Evolutionary conservation across 805 yeast genomes (phyloP).

Genomic region (Metschnikowia gelsemii): DNA sequence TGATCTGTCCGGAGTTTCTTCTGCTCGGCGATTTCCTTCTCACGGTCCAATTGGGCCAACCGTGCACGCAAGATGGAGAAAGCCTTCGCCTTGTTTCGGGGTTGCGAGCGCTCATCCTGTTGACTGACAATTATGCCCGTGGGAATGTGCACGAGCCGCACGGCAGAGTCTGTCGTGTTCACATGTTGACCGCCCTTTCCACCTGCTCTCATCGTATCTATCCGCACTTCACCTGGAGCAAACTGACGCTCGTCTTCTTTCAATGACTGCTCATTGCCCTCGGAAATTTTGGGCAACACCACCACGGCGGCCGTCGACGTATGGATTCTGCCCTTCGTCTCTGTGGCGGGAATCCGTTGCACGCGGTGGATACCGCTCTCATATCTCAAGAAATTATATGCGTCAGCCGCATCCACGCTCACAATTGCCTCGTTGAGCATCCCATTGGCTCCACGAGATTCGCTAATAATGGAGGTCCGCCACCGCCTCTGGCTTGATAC

Average conservation of each 20-base stretch:
- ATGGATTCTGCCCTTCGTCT: constrained; percentile 89
- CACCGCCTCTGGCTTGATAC: constrained; percentile 67
- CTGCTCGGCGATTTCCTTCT: constrained; percentile 62
- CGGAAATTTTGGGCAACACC: constrained; percentile 79
- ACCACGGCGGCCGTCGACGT: constrained; percentile 96
- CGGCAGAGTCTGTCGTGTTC: constrained; percentile 96
- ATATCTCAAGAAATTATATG: constrained; percentile 68
- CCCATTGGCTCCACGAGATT: constrained; percentile 58
- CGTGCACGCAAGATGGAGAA: constrained; percentile 77
- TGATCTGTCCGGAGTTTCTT: constrained; percentile 71
- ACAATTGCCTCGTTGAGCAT: constrained; percentile 72
- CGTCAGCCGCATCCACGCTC: constrained; percentile 67
- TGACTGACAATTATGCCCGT: constrained; percentile 85
- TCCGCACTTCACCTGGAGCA: constrained; percentile 81
- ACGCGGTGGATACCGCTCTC: constrained; percentile 98
- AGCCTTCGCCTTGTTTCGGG: constrained; percentile 90
- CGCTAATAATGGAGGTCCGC: constrained; percentile 61
- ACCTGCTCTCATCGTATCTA: constrained; percentile 96
- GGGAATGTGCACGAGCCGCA: constrained; percentile 86
- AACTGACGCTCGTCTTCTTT: constrained; percentile 64
- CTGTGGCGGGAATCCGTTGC: constrained; percentile 91
- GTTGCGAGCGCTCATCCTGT: constrained; percentile 96
- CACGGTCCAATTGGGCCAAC: constrained; percentile 76
- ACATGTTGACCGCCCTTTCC: constrained; percentile 99
- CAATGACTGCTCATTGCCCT: constrained; percentile 48